A percentile compares a stretch with the other conserved stretches of the same genome.
Conservation (phyloP, 441 rosid genomes). For the Euphorbia celastroides region DNA sequence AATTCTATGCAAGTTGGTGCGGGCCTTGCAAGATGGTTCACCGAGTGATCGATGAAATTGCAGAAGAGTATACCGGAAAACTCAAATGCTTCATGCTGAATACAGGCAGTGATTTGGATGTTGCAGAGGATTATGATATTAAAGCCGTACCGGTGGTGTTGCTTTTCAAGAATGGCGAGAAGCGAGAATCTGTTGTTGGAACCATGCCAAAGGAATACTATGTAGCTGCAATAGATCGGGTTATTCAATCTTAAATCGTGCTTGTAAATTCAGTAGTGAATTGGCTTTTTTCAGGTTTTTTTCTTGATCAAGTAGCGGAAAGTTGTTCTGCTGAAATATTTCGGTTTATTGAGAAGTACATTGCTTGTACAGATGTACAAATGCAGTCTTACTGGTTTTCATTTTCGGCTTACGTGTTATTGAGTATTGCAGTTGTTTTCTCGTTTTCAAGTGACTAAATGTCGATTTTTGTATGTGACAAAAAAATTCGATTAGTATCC, state of each 20-base stretch:
- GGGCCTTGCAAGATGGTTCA: slow-evolving; percentile 96
- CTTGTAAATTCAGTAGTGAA: neutral
- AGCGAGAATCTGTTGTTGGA: slow-evolving; percentile 67
- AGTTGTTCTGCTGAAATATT: slow-evolving; percentile 3
- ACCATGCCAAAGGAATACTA: slow-evolving; percentile 97
- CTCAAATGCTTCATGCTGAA: slow-evolving; percentile 63
- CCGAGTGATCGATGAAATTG: slow-evolving; percentile 78
- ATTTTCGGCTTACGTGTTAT: too few relatives aligned
- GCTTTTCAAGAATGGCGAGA: slow-evolving; percentile 80
- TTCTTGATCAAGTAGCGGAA: neutral
- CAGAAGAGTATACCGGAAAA: slow-evolving; percentile 66
- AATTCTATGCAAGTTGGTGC: slow-evolving; percentile 91
- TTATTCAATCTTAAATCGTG: slow-evolving; percentile 42
- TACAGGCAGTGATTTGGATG: slow-evolving; percentile 52
- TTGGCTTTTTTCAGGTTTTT: neutral
- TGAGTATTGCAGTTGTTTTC: too few relatives aligned
- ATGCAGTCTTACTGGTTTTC: slow-evolving; percentile 2
- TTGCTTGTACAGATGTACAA: slow-evolving; percentile 23
- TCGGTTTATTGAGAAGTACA: slow-evolving; percentile 2
- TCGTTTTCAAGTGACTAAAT: too few relatives aligned
- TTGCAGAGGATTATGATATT: slow-evolving; percentile 70
- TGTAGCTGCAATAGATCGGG: slow-evolving; percentile 81
- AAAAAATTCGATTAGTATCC: too few relatives aligned
- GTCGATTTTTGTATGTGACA: too few relatives aligned
- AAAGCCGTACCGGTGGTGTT: slow-evolving; percentile 88